Base-by-base conservation (phyloP, 352 stramenopile species). In the Aphanomyces astaci region DNA sequence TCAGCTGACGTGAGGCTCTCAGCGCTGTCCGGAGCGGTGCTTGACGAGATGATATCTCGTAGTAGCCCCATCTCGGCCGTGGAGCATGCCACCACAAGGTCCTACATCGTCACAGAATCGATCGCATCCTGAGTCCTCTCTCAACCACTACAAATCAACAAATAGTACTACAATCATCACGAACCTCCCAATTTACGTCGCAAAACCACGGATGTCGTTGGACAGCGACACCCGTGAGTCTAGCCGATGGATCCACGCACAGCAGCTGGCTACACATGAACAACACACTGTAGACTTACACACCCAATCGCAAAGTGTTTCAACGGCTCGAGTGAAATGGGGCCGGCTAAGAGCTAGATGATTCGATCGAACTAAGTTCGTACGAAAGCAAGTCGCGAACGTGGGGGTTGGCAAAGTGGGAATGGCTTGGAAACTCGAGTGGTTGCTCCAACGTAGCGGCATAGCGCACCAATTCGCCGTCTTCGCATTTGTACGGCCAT, bases 181-280 rank as follows among this genome's bases (percentile, higher is more conserved):
- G 3, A 46, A 68, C 62, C 51, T 74, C 27, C 83, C 83, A 91
- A 30, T 88, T 74, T 3, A 90, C 49, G 5, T 76, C 78, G 15
- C 71, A 27, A 22, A 94, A 85, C 85, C 85, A 94, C 24, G 60
- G 4, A 66, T 94, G 85, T 5, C 64, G 54, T 60, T 87, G 87
- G 9, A 91, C 63, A 0, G 11, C 28, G 11, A 73, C 72, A 22
- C 80, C 79, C 13, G 80, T 80, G 36, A 92, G 70, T 1, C 85
- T 76, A 9, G 82, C 57, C 2, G 46, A 31, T 24, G 80, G 79
- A 64, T 85, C 71, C 7, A 78, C 54, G 15, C 43, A 63, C 32
- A 84, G 71, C 55, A 76, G 39, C 31, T 68, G 54, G 17, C 76
- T 81, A 48, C 32, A 7, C 4, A 59, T 43, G 75, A 71, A 3